Evolutionary conservation across 345 rosid genomes (phyloP).

Genomic region (Dipteronia sinensis): DNA sequence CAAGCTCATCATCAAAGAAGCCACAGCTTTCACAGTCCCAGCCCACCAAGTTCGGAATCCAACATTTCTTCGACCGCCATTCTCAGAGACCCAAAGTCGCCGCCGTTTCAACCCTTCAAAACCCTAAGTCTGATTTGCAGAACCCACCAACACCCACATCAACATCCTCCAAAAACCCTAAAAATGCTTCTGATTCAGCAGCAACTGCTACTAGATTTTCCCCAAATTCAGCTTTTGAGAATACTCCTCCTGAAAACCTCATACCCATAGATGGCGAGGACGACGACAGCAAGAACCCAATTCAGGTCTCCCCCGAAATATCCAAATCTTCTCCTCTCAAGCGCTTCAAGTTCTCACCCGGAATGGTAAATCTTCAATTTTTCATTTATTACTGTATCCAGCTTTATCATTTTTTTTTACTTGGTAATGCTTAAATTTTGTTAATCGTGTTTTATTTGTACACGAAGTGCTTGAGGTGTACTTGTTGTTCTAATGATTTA

Average conservation of each 20-base stretch:
- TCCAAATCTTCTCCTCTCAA: conserved; percentile 51
- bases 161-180: not conserved
- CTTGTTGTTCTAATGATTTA: no score
- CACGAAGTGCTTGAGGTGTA: not conserved
- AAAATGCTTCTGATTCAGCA: conserved; percentile 3
- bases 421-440: not conserved
- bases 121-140: conserved; percentile 1
- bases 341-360: conserved; percentile 86
- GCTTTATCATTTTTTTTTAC: not conserved
- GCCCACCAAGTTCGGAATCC: conserved; percentile 72
- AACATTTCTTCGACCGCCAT: conserved; percentile 80
- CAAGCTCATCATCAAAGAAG: conserved; percentile 46
- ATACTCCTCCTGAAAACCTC: conserved; percentile 12
- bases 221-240: not conserved
- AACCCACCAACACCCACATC: not conserved
- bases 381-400: no score
- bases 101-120: conserved; percentile 13
- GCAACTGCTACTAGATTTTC: not conserved
- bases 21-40: conserved; percentile 40
- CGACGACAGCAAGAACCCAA: conserved; percentile 26
- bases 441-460: not conserved
- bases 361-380: conserved; percentile 52
- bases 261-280: conserved; percentile 5
- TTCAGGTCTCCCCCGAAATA: conserved; percentile 55
- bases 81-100: conserved; percentile 44